These are phyloP conservation scores for Tausonia pullulans DNA, from an alignment of 1,284 basidiomycete species.

Conservation along the genomic window DNA sequence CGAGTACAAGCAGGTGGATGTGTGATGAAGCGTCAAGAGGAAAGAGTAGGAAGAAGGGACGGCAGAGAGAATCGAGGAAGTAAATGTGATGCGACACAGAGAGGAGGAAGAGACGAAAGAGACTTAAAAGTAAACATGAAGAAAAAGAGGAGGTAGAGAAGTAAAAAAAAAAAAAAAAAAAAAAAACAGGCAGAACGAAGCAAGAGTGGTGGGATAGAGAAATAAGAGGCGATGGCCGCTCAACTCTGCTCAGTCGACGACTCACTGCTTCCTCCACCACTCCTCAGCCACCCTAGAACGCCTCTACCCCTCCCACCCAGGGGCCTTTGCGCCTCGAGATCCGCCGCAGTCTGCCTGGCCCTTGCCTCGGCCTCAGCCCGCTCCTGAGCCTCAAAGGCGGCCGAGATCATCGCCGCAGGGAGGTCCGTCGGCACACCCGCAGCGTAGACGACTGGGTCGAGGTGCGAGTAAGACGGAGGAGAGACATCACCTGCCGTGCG, in stretches of 20 bases:
- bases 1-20: too few relatives aligned
- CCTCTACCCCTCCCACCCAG: background rate
- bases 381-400: constrained; percentile 16
- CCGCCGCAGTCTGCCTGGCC: background rate
- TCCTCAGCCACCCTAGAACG: too few relatives aligned
- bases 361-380: background rate
- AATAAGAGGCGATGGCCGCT: background rate
- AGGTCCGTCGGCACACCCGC: constrained; percentile 34
- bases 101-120: too few relatives aligned
- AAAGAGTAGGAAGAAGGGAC: too few relatives aligned
- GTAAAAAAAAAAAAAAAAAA: background rate
- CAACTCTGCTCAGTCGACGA: background rate
- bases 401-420: constrained; percentile 25
- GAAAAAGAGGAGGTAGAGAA: background rate
- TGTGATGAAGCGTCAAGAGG: too few relatives aligned
- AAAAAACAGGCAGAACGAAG: background rate
- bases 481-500: constrained; percentile 5
- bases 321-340: background rate
- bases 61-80: too few relatives aligned
- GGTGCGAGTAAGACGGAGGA: constrained; percentile 35
- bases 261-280: too few relatives aligned
- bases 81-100: too few relatives aligned
- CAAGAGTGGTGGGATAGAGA: background rate
- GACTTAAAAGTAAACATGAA: too few relatives aligned
- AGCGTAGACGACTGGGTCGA: constrained; percentile 35